Evolutionary conservation across 148 eudicot species (phyloP).

Genomic region (Vaccinium darrowii): DNA sequence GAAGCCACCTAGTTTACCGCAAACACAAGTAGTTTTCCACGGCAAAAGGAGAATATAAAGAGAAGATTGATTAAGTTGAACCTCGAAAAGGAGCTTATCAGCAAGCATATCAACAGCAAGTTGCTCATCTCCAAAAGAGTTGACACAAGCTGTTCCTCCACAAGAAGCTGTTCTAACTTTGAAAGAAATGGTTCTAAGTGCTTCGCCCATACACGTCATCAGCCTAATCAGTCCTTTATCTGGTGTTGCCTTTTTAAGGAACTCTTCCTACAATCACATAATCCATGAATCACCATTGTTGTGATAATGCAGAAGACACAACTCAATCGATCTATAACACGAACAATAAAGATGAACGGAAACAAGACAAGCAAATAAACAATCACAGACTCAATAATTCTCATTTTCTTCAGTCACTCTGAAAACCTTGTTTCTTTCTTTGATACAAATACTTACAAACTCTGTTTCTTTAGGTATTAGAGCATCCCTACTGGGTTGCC

Average conservation of each 20-base stretch:
- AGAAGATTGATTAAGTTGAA: conserved; percentile 1
- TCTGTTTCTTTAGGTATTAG: not conserved
- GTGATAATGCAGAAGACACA: too few species aligned
- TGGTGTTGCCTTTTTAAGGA: conserved; percentile 73
- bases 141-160: conserved; percentile 96
- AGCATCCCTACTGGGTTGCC: not conserved
- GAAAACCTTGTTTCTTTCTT: not conserved
- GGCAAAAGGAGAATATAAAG: not conserved
- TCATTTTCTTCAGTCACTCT: not conserved
- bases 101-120: conserved; percentile 98
- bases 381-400: conserved; percentile 12
- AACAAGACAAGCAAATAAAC: not conserved
- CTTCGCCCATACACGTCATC: conserved; percentile 95
- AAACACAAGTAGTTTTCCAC: not conserved
- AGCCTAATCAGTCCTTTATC: conserved; percentile 85
- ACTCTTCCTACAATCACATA: conserved; percentile 67
- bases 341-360: too few species aligned
- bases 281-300: too few species aligned
- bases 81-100: conserved; percentile 95
- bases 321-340: too few species aligned
- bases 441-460: not conserved
- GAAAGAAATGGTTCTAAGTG: conserved; percentile 82
- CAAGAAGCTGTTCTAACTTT: conserved; percentile 99
- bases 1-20: not conserved
- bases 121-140: conserved; percentile 95